Base-by-base conservation (phyloP, 2,329 filamentous ascomycete species). In the Penicillium corylophilum region DNA sequence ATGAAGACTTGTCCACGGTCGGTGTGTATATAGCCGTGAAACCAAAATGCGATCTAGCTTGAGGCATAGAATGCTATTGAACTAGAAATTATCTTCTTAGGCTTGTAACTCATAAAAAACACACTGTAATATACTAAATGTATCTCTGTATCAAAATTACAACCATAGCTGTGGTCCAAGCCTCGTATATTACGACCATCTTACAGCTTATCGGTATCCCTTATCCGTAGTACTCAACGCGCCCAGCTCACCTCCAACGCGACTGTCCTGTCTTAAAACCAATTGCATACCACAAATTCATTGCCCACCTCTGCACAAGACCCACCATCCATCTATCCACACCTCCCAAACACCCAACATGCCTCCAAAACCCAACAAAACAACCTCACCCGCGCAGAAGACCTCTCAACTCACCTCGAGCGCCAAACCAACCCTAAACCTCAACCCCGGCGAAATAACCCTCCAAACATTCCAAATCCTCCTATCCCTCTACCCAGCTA, bases 361-460 rank as follows among this genome's bases (percentile, higher is more conserved):
- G 29, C 16, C 23, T 3, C 28, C 24, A 16, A 46, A 45, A 35
- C 18, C 16, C 8, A 13, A 2, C 18, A 24, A 39, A 15, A 13
- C n/a, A 5, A 33, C 16, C 24, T n/a, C 38, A 18, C 15, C 15
- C 13, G 4, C 16, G 16, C 9, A 1, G 24, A 36, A 28, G n/a
- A 18, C 8, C 15, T 18, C 28, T 6, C 39, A 13, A 41, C 13
- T 13, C 6, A 26, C 2, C 22, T 13, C 36, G 23, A 23, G 13
- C 39, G 35, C 31, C 39, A 42, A 26, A 8, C 31, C 23, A 26
- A 20, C 39, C 24, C 23, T 22, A 8, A 41, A 13, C 20, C 65
- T 69, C 50, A 51, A 59, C 26, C 62, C 68, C 2, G 26, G 48
- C 22, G 46, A 56, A 13, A 71, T 72, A 31, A 60, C 62, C 2